phyloP scores from a whole-genome alignment of 805 yeast species.

The Candida manassasensis region DNA sequence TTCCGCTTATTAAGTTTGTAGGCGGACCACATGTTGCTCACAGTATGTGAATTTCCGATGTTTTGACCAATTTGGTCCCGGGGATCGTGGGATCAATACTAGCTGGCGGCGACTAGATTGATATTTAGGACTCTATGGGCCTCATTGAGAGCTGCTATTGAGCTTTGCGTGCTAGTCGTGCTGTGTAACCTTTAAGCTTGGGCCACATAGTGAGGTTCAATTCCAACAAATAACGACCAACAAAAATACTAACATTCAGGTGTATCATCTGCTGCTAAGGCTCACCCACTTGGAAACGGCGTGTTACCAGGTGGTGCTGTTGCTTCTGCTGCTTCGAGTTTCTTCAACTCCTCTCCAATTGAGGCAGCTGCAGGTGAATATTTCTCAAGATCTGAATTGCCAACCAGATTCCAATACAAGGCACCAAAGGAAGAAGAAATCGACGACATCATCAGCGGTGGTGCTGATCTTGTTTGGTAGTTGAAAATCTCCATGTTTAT shows the following conservation, averaged over 20 bases:
- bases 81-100: no score
- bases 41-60: conserved; percentile 31
- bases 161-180: no score
- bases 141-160: no score
- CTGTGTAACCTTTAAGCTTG: no score
- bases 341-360: conserved; percentile 30
- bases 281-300: conserved; percentile 41
- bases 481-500: neutral
- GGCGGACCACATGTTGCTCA: conserved; percentile 68
- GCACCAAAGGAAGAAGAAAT: conserved; percentile 63
- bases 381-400: conserved; percentile 60
- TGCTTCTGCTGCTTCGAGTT: conserved; percentile 8
- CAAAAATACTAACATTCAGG: no score
- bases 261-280: conserved; percentile 13
- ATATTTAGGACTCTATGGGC: no score
- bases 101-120: no score
- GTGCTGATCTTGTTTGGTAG: conserved; percentile 59
- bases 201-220: no score
- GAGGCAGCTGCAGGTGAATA: conserved; percentile 38
- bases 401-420: conserved; percentile 68
- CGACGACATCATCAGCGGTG: conserved; percentile 77
- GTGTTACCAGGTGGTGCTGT: conserved; percentile 30
- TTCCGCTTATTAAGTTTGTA: conserved; percentile 78
- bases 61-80: neutral
- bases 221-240: no score